Percentiles rank a stretch among this genome's conserved stretches.
Conservation (phyloP, 179 eudicot genomes). For the Patellifolia procumbens region DNA sequence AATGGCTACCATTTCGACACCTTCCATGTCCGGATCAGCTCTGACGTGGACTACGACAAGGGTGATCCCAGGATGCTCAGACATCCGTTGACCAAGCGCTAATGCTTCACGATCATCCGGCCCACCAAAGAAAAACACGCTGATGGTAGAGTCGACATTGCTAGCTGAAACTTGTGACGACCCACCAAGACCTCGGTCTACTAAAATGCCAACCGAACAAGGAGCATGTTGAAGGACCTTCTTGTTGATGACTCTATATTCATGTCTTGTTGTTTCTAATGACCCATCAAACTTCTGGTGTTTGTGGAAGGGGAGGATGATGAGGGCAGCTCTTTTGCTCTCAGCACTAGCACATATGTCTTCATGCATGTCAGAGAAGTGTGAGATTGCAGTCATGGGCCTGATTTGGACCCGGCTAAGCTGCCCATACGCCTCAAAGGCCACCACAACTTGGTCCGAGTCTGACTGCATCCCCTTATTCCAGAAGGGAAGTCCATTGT, state of each 20-base stretch:
- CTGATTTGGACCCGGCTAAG: constrained; percentile 62
- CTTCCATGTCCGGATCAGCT: constrained; percentile 32
- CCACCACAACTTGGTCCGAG: constrained; percentile 64
- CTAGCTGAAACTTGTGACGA: constrained; percentile 62
- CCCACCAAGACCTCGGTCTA: constrained; percentile 89
- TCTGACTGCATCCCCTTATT: constrained; percentile 44
- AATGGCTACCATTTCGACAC: constrained; percentile 24
- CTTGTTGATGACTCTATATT: constrained; percentile 52
- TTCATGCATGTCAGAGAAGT: constrained; percentile 60
- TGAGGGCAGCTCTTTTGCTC: constrained; percentile 54
- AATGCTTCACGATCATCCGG: constrained; percentile 75
- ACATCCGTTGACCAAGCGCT: constrained; percentile 62
- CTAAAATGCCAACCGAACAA: constrained; percentile 75
- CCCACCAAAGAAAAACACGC: constrained; percentile 62
- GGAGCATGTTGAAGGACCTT: constrained; percentile 62
- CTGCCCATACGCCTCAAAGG: constrained; percentile 76
- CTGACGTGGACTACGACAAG: constrained; percentile 48
- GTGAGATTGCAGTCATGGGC: constrained; percentile 82
- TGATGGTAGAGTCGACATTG: constrained; percentile 48
- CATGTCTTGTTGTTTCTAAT: constrained; percentile 63
- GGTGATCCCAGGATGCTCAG: constrained; percentile 81
- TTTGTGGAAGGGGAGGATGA: constrained; percentile 80
- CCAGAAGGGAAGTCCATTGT: constrained; percentile 80
- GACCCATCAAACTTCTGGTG: constrained; percentile 68
- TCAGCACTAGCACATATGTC: constrained; percentile 76